Base-by-base conservation (phyloP, 2,329 filamentous ascomycete genomes). In the Aspergillus proliferans region DNA sequence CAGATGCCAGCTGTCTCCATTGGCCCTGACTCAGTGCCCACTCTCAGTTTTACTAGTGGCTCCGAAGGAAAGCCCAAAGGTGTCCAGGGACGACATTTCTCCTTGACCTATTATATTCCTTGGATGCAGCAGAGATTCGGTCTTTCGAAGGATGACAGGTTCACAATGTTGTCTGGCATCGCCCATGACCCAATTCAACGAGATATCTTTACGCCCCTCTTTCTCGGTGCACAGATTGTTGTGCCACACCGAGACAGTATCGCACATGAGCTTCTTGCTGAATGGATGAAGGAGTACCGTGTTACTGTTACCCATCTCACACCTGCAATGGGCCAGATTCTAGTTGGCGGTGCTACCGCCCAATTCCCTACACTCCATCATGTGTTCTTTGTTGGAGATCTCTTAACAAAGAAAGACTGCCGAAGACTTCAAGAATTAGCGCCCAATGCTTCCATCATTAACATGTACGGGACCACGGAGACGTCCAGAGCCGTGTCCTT, bases 321-420 rank as follows among this genome's bases (percentile, higher is more conserved):
- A 1, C 93, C 93, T 8, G 93, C 93, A 49, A 96, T 97, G 91
- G 91, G 91, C 48, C 88, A 96, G 60, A 93, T 97, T 52, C 74
- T 97, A 2, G 85, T 92, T n/a, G 91, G 90, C 40, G 88, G 87
- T 57, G 87, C 89, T 21, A 84, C 75, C 3, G 84, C 88, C 0
- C 70, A 87, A 56, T 94, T 96, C 61, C 86, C 88, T 1, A 76
- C 79, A 10, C 76, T 97, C n/a, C 78, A 85, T 50, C 77, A 83
- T 49, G 89, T 85, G 15, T 92, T 97, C 76, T 97, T 92, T 54
- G 92, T 97, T 1, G 93, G 93, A 28, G 92, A 97, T 63, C 76
- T 96, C 30, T 70, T 97, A 43, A 94, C 89, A 54, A 95, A 84
- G 64, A 80, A 83, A 62, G 92, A 97, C 60, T 94, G 88, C 69